Evolutionary conservation across 768 basidiomycete genomes (phyloP).

Genomic region (Strobilomyces confusus): DNA sequence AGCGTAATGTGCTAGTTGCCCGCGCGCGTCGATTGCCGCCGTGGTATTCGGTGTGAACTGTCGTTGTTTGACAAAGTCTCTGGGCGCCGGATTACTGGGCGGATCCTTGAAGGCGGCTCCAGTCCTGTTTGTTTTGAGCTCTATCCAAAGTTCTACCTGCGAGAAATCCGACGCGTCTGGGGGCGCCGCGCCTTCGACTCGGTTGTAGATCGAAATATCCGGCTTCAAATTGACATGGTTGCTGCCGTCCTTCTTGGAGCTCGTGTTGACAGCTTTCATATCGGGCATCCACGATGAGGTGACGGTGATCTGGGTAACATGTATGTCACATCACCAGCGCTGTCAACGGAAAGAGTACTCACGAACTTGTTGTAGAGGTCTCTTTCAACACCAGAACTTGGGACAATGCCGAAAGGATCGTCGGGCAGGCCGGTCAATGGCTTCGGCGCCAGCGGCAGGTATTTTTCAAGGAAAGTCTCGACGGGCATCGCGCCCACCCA

Average conservation of each 20-base stretch:
- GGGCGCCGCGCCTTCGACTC: neutral
- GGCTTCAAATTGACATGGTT: neutral
- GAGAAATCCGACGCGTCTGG: neutral
- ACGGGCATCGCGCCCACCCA: neutral
- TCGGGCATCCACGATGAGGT: neutral
- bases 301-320: neutral
- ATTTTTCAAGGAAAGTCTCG: neutral
- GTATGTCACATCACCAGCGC: neutral
- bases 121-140: neutral
- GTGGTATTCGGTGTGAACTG: neutral
- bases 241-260: neutral
- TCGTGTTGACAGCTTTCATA: neutral
- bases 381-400: neutral
- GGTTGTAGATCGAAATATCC: conserved; percentile 1
- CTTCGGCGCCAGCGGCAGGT: neutral
- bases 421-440: neutral
- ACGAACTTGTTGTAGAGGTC: neutral
- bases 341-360: neutral
- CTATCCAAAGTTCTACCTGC: conserved; percentile 5
- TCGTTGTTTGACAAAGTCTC: too few species aligned
- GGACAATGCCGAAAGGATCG: neutral
- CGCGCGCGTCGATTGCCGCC: too few species aligned
- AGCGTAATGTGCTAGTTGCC: too few species aligned
- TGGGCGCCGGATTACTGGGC: too few species aligned
- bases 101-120: too few species aligned